Conservation (phyloP, 352 stramenopile genomes). For the Phytophthora colocasiae region DNA sequence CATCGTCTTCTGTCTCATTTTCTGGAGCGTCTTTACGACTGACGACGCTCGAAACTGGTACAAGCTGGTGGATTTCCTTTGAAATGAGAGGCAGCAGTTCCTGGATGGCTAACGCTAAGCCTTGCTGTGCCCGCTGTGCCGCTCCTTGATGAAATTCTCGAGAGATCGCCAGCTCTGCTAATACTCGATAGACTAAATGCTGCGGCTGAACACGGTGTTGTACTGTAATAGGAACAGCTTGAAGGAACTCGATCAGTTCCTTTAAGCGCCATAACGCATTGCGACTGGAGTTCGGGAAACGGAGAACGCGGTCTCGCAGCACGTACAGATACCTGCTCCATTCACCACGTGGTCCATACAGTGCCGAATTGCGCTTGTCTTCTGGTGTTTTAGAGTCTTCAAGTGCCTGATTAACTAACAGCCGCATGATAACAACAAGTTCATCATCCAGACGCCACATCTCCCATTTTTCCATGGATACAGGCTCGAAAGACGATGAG, state of each 20-base stretch:
- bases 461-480: slow-evolving; percentile 59
- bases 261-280: slow-evolving; percentile 43
- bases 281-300: slow-evolving; percentile 39
- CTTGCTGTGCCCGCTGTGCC: slow-evolving; percentile 42
- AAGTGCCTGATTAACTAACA: slow-evolving; percentile 20
- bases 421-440: slow-evolving; percentile 40
- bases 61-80: slow-evolving; percentile 46
- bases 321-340: slow-evolving; percentile 71
- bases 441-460: slow-evolving; percentile 51
- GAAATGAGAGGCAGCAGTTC: slow-evolving; percentile 50
- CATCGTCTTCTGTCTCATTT: slow-evolving; percentile 12
- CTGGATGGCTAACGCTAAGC: slow-evolving; percentile 41
- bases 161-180: slow-evolving; percentile 62
- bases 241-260: slow-evolving; percentile 41
- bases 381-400: slow-evolving; percentile 4
- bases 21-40: neutral
- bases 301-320: slow-evolving; percentile 58
- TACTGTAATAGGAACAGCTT: slow-evolving; percentile 2
- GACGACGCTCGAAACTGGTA: slow-evolving; percentile 3
- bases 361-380: neutral
- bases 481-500: slow-evolving; percentile 51
- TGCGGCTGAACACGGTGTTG: slow-evolving; percentile 25
- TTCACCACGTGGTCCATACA: slow-evolving; percentile 49
- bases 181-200: slow-evolving; percentile 54
- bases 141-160: slow-evolving; percentile 53